phyloP scores from a whole-genome alignment of 2,329 filamentous ascomycete genomes.

The Fusarium sp. region DNA sequence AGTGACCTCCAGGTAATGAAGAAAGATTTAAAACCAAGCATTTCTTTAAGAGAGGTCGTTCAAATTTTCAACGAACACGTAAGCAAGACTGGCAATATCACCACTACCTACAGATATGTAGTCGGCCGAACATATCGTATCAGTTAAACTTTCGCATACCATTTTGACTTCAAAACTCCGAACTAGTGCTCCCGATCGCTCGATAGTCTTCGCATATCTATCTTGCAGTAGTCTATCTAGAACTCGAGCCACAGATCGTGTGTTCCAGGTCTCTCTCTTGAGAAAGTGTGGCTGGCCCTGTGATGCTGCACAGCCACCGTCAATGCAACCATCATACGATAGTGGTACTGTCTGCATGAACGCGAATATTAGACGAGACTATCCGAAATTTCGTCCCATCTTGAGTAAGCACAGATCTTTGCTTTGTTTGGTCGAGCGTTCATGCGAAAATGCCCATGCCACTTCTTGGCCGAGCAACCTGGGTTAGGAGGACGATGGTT shows the following conservation, averaged over 20 bases:
- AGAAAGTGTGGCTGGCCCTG: background rate
- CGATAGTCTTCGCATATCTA: background rate
- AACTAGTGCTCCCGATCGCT: background rate
- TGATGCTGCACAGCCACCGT: constrained; percentile 1
- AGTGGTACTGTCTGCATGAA: background rate
- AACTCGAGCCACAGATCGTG: background rate
- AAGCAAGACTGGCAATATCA: too few relatives aligned
- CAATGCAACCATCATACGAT: background rate
- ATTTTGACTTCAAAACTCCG: background rate
- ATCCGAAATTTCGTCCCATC: background rate
- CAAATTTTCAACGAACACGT: too few relatives aligned
- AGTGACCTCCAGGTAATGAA: background rate
- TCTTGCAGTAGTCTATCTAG: background rate
- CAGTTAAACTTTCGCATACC: background rate
- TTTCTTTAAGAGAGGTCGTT: too few relatives aligned
- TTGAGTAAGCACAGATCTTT: background rate
- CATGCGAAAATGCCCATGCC: background rate
- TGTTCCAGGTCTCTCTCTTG: background rate
- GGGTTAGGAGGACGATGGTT: background rate
- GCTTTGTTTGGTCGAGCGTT: background rate
- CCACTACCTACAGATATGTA: background rate
- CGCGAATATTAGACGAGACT: background rate
- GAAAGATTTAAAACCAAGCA: background rate
- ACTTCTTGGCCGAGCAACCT: background rate
- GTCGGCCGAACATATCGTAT: background rate